Conservation (phyloP, 108 stramenopile genomes). For the Licmophora abbreviata region DNA sequence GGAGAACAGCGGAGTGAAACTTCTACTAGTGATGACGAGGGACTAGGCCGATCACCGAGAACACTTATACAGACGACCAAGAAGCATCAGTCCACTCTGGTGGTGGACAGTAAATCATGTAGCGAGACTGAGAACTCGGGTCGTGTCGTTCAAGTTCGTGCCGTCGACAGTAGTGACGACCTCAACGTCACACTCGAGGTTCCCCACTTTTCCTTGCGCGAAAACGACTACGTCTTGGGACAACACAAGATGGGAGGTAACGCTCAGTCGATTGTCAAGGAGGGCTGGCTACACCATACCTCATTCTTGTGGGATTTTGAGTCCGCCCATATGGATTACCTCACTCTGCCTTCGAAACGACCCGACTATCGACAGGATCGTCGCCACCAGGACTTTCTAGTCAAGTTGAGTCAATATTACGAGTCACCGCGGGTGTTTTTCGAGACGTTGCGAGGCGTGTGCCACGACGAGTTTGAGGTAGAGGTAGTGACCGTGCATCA, state of each 20-base stretch:
- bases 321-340: slow-evolving; percentile 61
- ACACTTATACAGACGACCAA: too few relatives aligned
- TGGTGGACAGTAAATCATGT: slow-evolving; percentile 45
- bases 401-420: slow-evolving; percentile 51
- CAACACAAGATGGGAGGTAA: slow-evolving; percentile 92
- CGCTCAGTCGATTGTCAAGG: slow-evolving; percentile 82
- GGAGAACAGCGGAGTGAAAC: slow-evolving; percentile 9
- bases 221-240: slow-evolving; percentile 88
- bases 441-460: slow-evolving; percentile 20
- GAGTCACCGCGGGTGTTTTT: slow-evolving; percentile 33
- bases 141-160: slow-evolving; percentile 1
- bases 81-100: slow-evolving; percentile 22
- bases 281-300: slow-evolving; percentile 92
- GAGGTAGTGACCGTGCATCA: slow-evolving; percentile 28
- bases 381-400: slow-evolving; percentile 75
- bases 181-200: not conserved
- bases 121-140: slow-evolving; percentile 25
- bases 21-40: too few relatives aligned
- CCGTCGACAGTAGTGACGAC: not conserved
- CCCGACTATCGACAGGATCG: slow-evolving; percentile 88
- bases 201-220: slow-evolving; percentile 45
- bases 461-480: slow-evolving; percentile 17
- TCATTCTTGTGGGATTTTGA: slow-evolving; percentile 89
- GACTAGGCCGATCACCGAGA: too few relatives aligned
- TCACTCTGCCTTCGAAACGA: slow-evolving; percentile 78